These are phyloP conservation scores for Collybia mongolica DNA, from an alignment of 768 basidiomycete genomes.

Conservation along the genomic window DNA sequence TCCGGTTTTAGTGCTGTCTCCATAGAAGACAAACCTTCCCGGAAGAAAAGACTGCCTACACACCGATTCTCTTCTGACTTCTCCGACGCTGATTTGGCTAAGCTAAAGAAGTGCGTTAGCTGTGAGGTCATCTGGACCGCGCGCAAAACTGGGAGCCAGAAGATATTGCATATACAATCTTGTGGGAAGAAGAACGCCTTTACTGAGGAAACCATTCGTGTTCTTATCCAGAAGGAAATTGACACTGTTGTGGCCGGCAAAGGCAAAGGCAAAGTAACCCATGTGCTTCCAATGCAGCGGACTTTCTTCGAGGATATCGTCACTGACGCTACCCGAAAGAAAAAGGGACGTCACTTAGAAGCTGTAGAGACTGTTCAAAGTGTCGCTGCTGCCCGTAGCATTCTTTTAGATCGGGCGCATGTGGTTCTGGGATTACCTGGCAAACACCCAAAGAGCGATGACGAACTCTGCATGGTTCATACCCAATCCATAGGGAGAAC, in stretches of 20 bases:
- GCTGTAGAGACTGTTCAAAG: slow-evolving; percentile 42
- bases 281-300: slow-evolving; percentile 9
- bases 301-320: slow-evolving; percentile 59
- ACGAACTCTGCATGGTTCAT: slow-evolving; percentile 5
- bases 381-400: slow-evolving; percentile 44
- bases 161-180: slow-evolving; percentile 61
- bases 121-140: slow-evolving; percentile 71
- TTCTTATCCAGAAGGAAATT: slow-evolving; percentile 52
- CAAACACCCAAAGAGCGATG: slow-evolving; percentile 7
- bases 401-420: slow-evolving; percentile 37
- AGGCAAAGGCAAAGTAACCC: slow-evolving; percentile 13
- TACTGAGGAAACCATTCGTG: slow-evolving; percentile 51
- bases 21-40: neutral
- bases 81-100: slow-evolving; percentile 44
- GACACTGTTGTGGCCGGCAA: slow-evolving; percentile 13
- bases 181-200: slow-evolving; percentile 66
- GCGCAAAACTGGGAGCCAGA: slow-evolving; percentile 60
- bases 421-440: slow-evolving; percentile 24
- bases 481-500: slow-evolving; percentile 13
- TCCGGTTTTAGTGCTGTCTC: slow-evolving; percentile 4
- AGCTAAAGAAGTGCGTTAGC: slow-evolving; percentile 56
- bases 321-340: slow-evolving; percentile 42
- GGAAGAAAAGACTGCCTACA: slow-evolving; percentile 10
- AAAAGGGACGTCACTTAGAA: slow-evolving; percentile 37
- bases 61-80: slow-evolving; percentile 33